Conservation (phyloP, 805 yeast genomes). For the Kluyveromyces siamensis region DNA sequence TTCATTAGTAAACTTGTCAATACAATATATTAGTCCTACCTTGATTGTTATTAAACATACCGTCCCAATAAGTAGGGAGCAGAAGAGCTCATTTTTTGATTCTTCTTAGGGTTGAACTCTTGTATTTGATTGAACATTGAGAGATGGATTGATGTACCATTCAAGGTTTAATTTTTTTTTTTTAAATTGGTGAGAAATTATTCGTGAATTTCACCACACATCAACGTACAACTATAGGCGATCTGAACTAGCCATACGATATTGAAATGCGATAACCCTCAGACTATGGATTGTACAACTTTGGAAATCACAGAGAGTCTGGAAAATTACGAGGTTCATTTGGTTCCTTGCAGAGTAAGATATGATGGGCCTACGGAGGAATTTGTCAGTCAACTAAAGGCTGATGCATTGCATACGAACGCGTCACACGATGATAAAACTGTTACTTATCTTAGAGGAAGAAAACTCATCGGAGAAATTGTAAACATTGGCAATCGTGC, state of each 20-base stretch:
- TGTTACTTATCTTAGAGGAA: constrained; percentile 28
- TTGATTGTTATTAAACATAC: constrained; percentile 16
- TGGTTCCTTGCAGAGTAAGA: constrained; percentile 18
- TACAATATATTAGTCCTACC: background rate
- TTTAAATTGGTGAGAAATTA: too few relatives aligned
- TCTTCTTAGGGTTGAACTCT: too few relatives aligned
- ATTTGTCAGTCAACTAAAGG: constrained; percentile 8
- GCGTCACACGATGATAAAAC: constrained; percentile 1
- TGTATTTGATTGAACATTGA: too few relatives aligned
- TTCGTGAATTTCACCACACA: background rate
- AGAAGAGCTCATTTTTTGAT: constrained; percentile 1
- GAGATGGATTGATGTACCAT: too few relatives aligned
- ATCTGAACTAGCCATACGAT: background rate
- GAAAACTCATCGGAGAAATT: constrained; percentile 26
- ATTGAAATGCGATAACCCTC: background rate
- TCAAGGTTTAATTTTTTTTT: too few relatives aligned
- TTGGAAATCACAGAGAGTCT: background rate
- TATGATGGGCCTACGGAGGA: constrained; percentile 14
- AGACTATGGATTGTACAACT: background rate
- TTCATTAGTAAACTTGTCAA: background rate
- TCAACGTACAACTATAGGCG: too few relatives aligned
- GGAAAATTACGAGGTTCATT: constrained; percentile 9
- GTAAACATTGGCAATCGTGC: constrained; percentile 4
- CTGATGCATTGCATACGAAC: constrained; percentile 7
- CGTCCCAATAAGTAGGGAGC: constrained; percentile 39